phyloP scores from a whole-genome alignment of 2,329 filamentous ascomycete species.

The Talaromyces sp. region DNA sequence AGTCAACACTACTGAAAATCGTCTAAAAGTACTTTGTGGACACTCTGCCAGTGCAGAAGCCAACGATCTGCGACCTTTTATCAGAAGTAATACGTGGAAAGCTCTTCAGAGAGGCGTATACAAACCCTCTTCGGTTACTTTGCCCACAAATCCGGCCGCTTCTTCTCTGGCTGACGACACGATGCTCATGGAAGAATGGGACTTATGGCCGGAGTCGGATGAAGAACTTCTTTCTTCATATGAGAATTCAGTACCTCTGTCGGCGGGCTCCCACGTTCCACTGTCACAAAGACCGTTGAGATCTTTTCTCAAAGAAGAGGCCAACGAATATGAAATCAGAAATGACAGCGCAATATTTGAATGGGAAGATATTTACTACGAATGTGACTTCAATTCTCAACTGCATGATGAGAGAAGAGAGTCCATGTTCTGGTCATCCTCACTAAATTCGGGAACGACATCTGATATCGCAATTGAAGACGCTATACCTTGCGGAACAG shows the following conservation, averaged over 20 bases:
- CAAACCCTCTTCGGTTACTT: conserved; percentile 10
- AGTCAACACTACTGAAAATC: conserved; percentile 8
- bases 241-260: background rate
- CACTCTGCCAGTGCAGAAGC: background rate
- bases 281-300: background rate
- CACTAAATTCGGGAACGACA: background rate
- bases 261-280: background rate
- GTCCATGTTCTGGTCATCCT: conserved; percentile 1
- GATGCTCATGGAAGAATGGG: background rate
- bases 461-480: background rate
- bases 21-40: background rate
- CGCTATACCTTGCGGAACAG: background rate
- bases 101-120: conserved; percentile 24
- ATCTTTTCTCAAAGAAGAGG: background rate
- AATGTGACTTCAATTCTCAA: background rate
- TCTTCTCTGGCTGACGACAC: background rate
- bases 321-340: background rate
- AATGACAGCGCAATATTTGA: background rate
- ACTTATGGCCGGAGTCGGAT: background rate
- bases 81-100: conserved; percentile 29
- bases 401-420: background rate
- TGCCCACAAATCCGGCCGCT: background rate
- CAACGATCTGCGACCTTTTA: conserved; percentile 12
- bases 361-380: background rate
- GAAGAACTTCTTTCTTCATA: background rate